A percentile compares a stretch with the other conserved stretches of the same genome.
These are phyloP conservation scores for Hypomyces perniciosus DNA, from an alignment of 2,329 filamentous ascomycete genomes.

Conservation along the genomic window DNA sequence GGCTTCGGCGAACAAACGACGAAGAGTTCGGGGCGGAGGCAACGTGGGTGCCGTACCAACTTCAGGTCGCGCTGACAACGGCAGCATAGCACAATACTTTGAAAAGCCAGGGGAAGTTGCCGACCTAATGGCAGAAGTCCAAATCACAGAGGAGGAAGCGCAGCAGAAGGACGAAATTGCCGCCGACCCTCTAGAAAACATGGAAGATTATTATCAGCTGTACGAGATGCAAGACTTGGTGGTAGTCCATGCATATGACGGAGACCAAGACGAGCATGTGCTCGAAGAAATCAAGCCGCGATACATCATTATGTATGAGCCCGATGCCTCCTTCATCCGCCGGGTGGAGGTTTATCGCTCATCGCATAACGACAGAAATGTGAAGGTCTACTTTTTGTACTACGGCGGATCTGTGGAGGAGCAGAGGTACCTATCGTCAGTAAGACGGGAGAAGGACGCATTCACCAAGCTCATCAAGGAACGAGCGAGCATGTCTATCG, in stretches of 20 bases:
- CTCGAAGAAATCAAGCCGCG: conserved; percentile 88
- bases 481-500: conserved; percentile 85
- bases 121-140: conserved; percentile 73
- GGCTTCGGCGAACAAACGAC: conserved; percentile 76
- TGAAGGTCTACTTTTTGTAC: conserved; percentile 94
- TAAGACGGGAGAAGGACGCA: conserved; percentile 91
- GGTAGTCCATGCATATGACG: conserved; percentile 87
- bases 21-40: conserved; percentile 76
- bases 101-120: conserved; percentile 80
- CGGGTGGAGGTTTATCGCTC: conserved; percentile 93
- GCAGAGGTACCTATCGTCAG: conserved; percentile 81
- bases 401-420: conserved; percentile 94
- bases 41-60: conserved; percentile 38
- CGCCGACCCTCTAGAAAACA: conserved; percentile 74
- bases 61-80: conserved; percentile 61
- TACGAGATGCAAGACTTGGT: conserved; percentile 88
- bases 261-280: conserved; percentile 93
- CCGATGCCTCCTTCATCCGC: conserved; percentile 88
- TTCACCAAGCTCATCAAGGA: conserved; percentile 95
- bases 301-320: conserved; percentile 98
- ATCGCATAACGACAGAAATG: conserved; percentile 81
- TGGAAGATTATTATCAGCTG: conserved; percentile 87
- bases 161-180: conserved; percentile 70
- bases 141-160: conserved; percentile 71
- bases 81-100: conserved; percentile 69